Conservation (phyloP, 768 basidiomycete genomes). For the Pulveroboletus sp. region DNA sequence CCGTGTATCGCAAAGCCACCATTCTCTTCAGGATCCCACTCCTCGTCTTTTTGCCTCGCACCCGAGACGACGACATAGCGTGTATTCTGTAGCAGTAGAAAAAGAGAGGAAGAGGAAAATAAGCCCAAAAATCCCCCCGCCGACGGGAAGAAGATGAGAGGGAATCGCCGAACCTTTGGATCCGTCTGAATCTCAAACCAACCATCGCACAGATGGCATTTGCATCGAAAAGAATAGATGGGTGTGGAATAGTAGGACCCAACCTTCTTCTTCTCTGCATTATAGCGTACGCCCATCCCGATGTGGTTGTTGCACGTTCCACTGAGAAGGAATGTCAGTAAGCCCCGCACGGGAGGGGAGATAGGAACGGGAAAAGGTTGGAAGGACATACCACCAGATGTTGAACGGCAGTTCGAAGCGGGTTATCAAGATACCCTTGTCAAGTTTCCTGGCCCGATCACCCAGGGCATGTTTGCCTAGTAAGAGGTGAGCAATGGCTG, state of each 20-base stretch:
- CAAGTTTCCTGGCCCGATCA: slow-evolving; percentile 89
- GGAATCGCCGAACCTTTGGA: slow-evolving; percentile 63
- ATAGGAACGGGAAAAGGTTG: too few species aligned
- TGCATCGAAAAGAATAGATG: slow-evolving; percentile 93
- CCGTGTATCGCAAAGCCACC: slow-evolving; percentile 90
- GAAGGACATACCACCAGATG: slow-evolving; percentile 80
- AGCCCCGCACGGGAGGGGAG: background rate
- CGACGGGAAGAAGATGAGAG: too few species aligned
- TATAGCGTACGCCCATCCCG: slow-evolving; percentile 99
- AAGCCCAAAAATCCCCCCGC: background rate
- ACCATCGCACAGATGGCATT: slow-evolving; percentile 93
- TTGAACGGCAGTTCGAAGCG: slow-evolving; percentile 97
- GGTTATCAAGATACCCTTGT: slow-evolving; percentile 92
- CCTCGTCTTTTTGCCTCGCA: slow-evolving; percentile 91
- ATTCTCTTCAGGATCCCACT: slow-evolving; percentile 96
- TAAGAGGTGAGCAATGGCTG: background rate
- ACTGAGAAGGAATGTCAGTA: slow-evolving; percentile 37
- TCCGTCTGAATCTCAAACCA: slow-evolving; percentile 99
- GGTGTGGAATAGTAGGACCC: slow-evolving; percentile 93
- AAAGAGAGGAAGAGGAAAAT: background rate
- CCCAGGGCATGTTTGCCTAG: slow-evolving; percentile 92
- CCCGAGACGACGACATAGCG: slow-evolving; percentile 90
- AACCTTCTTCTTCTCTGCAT: slow-evolving; percentile 97
- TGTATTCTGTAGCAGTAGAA: slow-evolving; percentile 62
- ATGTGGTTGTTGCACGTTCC: slow-evolving; percentile 94